Conservation (phyloP, 179 eudicot genomes). For the Gypsophila paniculata region DNA sequence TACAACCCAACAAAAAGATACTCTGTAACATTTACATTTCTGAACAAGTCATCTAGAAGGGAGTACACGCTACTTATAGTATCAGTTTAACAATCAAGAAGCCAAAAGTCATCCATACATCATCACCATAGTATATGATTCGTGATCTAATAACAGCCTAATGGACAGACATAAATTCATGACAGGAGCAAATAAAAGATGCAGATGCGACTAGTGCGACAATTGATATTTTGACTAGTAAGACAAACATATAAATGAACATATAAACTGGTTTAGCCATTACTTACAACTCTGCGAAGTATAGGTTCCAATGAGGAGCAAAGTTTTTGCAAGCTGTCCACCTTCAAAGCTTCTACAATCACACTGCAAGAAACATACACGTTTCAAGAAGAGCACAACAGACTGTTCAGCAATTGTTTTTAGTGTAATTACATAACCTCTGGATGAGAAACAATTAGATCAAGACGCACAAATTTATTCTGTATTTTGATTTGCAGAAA, state of each 20-base stretch:
- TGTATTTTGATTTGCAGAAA: no score
- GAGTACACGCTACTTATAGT: no score
- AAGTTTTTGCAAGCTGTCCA: conserved; percentile 88
- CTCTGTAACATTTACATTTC: no score
- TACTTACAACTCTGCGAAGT: conserved; percentile 89
- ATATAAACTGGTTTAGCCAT: not conserved
- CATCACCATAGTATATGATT: not conserved
- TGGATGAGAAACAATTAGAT: no score
- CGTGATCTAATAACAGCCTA: not conserved
- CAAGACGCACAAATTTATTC: no score
- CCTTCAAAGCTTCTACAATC: conserved; percentile 86
- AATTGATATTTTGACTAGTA: not conserved
- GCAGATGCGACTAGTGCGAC: not conserved
- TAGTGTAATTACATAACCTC: no score
- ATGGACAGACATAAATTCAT: not conserved
- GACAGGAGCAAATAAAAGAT: not conserved
- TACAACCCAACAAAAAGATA: no score
- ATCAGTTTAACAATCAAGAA: no score
- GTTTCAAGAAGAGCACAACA: conserved; percentile 2
- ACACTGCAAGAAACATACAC: conserved; percentile 52
- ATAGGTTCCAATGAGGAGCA: conserved; percentile 93
- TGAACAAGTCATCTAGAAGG: no score
- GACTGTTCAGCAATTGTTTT: not conserved
- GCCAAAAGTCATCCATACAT: no score
- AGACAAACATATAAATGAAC: not conserved